Evolutionary conservation across 345 rosid species (phyloP), one percentile per base, ranked within the genome.

Genomic region (Corchorus olitorius): DNA sequence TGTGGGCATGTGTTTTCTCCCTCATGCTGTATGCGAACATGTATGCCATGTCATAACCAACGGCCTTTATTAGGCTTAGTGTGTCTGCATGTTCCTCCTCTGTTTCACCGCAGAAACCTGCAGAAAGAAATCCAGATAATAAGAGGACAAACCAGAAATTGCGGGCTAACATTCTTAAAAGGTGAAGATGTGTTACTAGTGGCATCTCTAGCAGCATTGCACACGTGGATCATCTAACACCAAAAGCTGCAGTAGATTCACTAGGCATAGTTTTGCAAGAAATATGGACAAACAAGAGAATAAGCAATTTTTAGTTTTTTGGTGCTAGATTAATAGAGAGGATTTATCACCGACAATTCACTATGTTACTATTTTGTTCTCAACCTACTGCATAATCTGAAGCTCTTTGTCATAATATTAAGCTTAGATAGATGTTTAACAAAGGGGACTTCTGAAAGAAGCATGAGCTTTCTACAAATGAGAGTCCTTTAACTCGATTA

Each of bases 21-120:
- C 98, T 83, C 98, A 93, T 93, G 88, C 97, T 95, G 81, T 93
- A 95, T 55, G 99, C 98, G 88, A 95, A 93, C 97, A 95, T 90
- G 85, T 90, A 93, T n/a, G 98, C 97, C 98, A 93, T 93, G 72
- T 95, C 98, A 76, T 89, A 95, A 54, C 96, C 90, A 60, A 90
- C 98, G 7, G 86, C 81, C 77, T 78, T 88, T 56, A 95, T 76
- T 8, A 93, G 88, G 84, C 91, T 92, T 27, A 93, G 75, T 0
- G 98, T 93, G 54, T 87, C 97, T 78, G 81, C 61, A 76, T 93
- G 99, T 56, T 95, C 93, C 83, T 93, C 97, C 79, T 93, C 99
- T 4, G 96, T 93, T 81, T 95, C 99, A 62, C 96, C 94, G 48
- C 99, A 95, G 78, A 95, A 95, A 65, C 99, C 98, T 93, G 84